Evolutionary conservation across 768 basidiomycete species (phyloP).

Genomic region (Daedaleopsis nitida): DNA sequence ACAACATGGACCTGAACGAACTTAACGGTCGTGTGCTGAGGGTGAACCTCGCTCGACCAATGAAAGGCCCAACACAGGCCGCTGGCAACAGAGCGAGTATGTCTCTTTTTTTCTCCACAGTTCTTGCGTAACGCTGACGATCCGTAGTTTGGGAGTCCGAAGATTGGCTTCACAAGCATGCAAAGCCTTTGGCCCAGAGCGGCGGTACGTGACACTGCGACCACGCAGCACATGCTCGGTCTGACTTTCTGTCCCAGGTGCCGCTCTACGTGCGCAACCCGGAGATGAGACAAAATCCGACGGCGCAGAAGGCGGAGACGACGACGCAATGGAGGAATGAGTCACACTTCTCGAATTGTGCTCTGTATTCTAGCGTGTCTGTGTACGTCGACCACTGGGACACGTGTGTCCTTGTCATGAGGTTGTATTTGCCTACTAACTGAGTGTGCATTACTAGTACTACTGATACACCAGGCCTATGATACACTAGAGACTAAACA

Average conservation of each 20-base stretch:
- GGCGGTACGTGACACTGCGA: conserved; percentile 53
- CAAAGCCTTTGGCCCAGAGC: conserved; percentile 74
- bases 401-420: no score
- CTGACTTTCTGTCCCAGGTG: conserved; percentile 29
- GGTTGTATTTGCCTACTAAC: no score
- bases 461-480: neutral
- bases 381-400: no score
- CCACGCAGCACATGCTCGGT: conserved; percentile 9
- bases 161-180: conserved; percentile 85
- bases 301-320: conserved; percentile 36
- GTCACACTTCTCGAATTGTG: neutral
- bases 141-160: conserved; percentile 91
- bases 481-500: conserved; percentile 3
- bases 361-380: neutral
- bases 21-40: conserved; percentile 73
- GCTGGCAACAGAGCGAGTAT: conserved; percentile 75
- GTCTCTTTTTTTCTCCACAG: conserved; percentile 30
- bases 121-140: conserved; percentile 12
- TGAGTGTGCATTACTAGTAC: neutral
- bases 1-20: conserved; percentile 98
- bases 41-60: conserved; percentile 84
- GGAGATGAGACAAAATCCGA: conserved; percentile 8
- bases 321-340: conserved; percentile 71
- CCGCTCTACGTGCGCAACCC: conserved; percentile 25
- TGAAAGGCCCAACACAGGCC: conserved; percentile 65